These are phyloP conservation scores for Gomphus sp. DNA, from an alignment of 1,284 basidiomycete species.

Conservation along the genomic window DNA sequence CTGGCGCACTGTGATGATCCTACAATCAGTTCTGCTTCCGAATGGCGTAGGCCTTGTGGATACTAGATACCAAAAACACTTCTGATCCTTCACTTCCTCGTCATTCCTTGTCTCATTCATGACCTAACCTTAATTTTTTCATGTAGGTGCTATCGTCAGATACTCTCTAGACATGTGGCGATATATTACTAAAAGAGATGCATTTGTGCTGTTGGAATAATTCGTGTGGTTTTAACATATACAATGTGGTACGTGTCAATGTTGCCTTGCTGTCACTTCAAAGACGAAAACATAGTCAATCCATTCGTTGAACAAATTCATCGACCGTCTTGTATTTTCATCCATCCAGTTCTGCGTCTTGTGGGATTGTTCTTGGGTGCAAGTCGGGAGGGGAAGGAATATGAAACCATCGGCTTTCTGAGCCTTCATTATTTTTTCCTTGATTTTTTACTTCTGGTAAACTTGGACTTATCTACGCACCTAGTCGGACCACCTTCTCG, in stretches of 20 bases:
- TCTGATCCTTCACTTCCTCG: constrained; percentile 1
- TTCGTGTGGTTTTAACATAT: too few species aligned
- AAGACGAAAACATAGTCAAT: constrained; percentile 11
- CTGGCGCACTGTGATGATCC: constrained; percentile 2
- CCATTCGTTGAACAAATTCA: constrained; percentile 11
- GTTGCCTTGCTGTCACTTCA: not conserved
- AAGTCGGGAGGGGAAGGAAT: constrained; percentile 2
- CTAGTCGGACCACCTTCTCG: not conserved
- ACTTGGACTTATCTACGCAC: not conserved
- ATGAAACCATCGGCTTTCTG: constrained; percentile 11
- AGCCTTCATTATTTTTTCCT: not conserved
- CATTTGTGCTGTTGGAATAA: too few species aligned
- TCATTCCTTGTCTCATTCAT: not conserved
- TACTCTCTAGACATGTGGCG: not conserved
- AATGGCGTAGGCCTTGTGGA: constrained; percentile 10
- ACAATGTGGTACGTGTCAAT: not conserved
- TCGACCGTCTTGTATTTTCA: not conserved
- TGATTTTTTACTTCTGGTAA: not conserved
- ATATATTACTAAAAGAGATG: too few species aligned
- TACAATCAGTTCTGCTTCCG: constrained; percentile 12
- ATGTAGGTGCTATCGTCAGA: not conserved
- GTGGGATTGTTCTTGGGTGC: not conserved
- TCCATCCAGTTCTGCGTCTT: not conserved
- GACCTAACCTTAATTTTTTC: not conserved
- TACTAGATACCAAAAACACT: constrained; percentile 8